Conservation (phyloP, 129 eudicot genomes). For the Solidago caesia region DNA sequence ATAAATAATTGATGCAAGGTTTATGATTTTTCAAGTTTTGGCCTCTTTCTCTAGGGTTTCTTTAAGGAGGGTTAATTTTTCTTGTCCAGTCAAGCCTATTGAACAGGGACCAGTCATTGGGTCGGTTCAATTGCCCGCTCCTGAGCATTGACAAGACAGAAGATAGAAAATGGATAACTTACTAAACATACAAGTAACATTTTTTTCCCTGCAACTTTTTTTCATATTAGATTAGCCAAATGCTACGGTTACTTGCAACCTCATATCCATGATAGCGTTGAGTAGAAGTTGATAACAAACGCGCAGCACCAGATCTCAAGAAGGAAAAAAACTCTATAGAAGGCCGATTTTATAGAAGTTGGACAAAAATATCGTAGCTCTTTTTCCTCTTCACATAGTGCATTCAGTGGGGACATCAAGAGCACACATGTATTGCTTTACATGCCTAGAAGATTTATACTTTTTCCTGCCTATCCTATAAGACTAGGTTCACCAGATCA, state of each 20-base stretch:
- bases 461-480: not conserved
- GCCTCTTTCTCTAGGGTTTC: too few species aligned
- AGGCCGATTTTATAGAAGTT: not conserved
- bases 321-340: not conserved
- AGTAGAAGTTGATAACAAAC: not conserved
- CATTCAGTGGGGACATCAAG: not conserved
- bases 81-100: too few species aligned
- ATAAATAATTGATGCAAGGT: too few species aligned
- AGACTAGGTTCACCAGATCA: not conserved
- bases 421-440: not conserved
- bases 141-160: too few species aligned
- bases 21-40: too few species aligned
- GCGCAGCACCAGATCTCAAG: not conserved
- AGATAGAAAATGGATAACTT: not conserved
- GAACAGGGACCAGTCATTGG: too few species aligned
- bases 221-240: not conserved
- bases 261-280: not conserved
- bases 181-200: not conserved
- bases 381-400: not conserved
- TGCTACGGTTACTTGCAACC: not conserved
- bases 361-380: not conserved
- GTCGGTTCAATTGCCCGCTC: too few species aligned
- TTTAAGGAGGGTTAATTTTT: too few species aligned
- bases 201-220: not conserved
- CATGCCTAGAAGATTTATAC: slow-evolving; percentile 7